A percentile compares a stretch with the other conserved stretches of the same genome.
Conservation (phyloP, 768 basidiomycete genomes). For the Naganishia antarctica region DNA sequence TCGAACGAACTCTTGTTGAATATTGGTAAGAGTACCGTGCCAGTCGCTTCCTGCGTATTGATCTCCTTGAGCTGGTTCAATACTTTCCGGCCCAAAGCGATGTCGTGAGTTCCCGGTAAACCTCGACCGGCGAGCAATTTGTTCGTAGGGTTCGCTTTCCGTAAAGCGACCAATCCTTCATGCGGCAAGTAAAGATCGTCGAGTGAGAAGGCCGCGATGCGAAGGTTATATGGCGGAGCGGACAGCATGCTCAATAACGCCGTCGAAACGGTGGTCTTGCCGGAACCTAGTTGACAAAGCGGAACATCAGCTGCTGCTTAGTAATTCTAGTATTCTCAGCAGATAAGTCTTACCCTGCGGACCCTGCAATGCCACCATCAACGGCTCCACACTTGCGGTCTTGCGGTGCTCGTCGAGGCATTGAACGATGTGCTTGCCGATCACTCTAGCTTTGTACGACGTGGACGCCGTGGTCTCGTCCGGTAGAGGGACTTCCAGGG, state of each 20-base stretch:
- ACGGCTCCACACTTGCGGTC: background rate
- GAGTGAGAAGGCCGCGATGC: conserved; percentile 26
- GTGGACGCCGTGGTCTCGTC: conserved; percentile 16
- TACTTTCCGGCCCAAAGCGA: conserved; percentile 12
- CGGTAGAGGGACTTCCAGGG: background rate
- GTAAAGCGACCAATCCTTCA: conserved; percentile 21
- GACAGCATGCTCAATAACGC: background rate
- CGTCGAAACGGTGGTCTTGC: conserved; percentile 20
- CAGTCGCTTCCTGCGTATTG: background rate
- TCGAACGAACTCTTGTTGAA: conserved; percentile 80
- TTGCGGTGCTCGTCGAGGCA: conserved; percentile 1
- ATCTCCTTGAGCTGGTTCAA: conserved; percentile 1
- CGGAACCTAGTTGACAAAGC: background rate
- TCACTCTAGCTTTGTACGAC: conserved; percentile 4
- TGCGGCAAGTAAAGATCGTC: conserved; percentile 35
- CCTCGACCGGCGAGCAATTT: conserved; percentile 32
- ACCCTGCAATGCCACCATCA: conserved; percentile 23
- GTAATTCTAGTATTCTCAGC: too few species aligned
- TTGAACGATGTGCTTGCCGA: conserved; percentile 13
- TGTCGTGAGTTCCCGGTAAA: conserved; percentile 34
- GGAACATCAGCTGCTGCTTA: too few species aligned
- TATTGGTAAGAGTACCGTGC: conserved; percentile 59
- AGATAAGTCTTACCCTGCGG: conserved; percentile 10
- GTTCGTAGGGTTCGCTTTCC: conserved; percentile 26
- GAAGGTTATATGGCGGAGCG: conserved; percentile 17